Base-by-base conservation (phyloP, 148 eudicot genomes). In the Rhododendron ovatum region DNA sequence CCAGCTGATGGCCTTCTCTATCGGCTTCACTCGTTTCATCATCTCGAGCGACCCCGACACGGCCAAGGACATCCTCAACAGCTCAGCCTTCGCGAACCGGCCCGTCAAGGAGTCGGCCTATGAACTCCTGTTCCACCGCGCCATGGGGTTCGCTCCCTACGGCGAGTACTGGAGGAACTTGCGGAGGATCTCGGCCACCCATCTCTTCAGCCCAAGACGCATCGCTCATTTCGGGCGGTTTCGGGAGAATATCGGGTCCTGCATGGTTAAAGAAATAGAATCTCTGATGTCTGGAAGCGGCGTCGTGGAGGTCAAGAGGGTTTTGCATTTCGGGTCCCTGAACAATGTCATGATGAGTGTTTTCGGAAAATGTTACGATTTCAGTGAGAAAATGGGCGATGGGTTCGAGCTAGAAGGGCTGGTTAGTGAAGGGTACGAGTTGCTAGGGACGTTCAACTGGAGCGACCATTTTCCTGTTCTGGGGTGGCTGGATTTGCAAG, bases 271-370 rank as follows among this genome's bases (percentile, higher is more conserved):
- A 0, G 85, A 92, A 55, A 82, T 95, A 0, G 77, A 28, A 18
- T 8, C 0, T 2, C 9, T 47, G 37, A 95, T 93, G 98, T 76
- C 73, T 13, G 51, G 33, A 30, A 84, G 91, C 7, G 91, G 93
- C 0, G 84, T 30, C 0, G 94, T 97, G 0, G 92, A 91, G 87
- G 84, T 97, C 0, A 93, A 88, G 53, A 90, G 22, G 15, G 90
- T 94, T 1, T 57, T 97, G 28, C 98, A 94, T 87, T 92, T 90
- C 43, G 99, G 93, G 78, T 93, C 99, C 0, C 47, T 97, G 57
- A 97, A 93, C 85, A 97, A 95, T 86, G 96, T 97, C 75, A 97
- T 94, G 99, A 93, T 87, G 93, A 94, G 93, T 47, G 99, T 97
- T 1, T 95, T 97, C 48, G 99, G 99, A 0, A 93, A 86, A 69